Evolutionary conservation across 2,329 filamentous ascomycete genomes (phyloP).

Genomic region (Fusarium buharicum): DNA sequence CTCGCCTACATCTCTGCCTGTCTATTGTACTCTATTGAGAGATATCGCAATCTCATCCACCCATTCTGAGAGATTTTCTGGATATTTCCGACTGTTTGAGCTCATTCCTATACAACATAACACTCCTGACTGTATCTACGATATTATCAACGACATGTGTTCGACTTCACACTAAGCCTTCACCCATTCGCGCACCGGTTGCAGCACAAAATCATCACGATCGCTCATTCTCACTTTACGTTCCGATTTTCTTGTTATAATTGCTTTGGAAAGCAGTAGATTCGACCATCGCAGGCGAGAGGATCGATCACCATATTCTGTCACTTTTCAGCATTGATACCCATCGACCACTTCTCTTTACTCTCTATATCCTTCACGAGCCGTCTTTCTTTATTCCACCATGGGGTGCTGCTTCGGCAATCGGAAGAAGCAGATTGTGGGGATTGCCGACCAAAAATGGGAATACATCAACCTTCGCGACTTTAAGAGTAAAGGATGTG

Average conservation of each 20-base stretch:
- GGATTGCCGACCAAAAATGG: slow-evolving; percentile 90
- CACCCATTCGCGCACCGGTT: slow-evolving; percentile 35
- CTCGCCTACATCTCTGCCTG: slow-evolving; percentile 1
- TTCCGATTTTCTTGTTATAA: slow-evolving; percentile 7
- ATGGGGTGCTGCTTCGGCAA: slow-evolving; percentile 77
- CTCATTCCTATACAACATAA: not conserved
- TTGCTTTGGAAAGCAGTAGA: slow-evolving; percentile 45
- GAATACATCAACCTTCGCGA: slow-evolving; percentile 83
- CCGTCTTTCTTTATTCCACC: slow-evolving; percentile 14
- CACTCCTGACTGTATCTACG: slow-evolving; percentile 3
- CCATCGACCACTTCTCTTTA: slow-evolving; percentile 22
- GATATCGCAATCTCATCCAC: not conserved
- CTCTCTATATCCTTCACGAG: slow-evolving; percentile 23
- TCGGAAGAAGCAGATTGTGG: slow-evolving; percentile 68
- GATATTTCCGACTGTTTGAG: not conserved
- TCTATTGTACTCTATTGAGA: slow-evolving; percentile 15
- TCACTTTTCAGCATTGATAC: slow-evolving; percentile 27
- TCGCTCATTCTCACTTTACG: slow-evolving; percentile 25
- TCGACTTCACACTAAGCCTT: slow-evolving; percentile 22
- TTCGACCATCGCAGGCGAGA: slow-evolving; percentile 64
- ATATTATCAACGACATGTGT: slow-evolving; percentile 29
- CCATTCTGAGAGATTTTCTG: slow-evolving; percentile 1
- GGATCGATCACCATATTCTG: slow-evolving; percentile 54
- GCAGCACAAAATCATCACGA: slow-evolving; percentile 32
- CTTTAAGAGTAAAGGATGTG: slow-evolving; percentile 85